These are phyloP conservation scores for Jackrogersella minutella DNA, from an alignment of 495 filamentous ascomycete genomes.

Conservation along the genomic window DNA sequence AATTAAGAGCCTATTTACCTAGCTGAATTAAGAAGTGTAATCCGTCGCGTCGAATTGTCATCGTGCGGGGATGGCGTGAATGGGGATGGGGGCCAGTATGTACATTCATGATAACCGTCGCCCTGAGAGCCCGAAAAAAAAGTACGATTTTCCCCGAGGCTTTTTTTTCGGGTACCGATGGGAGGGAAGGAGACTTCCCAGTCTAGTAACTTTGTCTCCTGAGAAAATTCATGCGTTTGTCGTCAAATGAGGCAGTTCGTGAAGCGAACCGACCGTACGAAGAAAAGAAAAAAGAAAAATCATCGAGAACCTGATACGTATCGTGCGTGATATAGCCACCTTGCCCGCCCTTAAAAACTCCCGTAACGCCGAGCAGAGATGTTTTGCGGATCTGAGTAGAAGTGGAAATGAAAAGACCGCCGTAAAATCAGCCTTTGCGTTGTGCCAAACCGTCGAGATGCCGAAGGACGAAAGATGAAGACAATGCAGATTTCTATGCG, in stretches of 20 bases:
- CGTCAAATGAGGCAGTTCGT: constrained; percentile 16
- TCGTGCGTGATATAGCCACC: constrained; percentile 34
- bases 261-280: constrained; percentile 10
- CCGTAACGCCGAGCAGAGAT: constrained; percentile 35
- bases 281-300: constrained; percentile 11
- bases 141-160: constrained; percentile 18
- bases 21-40: constrained; percentile 31
- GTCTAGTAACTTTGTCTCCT: constrained; percentile 28
- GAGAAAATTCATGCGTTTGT: constrained; percentile 16
- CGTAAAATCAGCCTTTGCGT: constrained; percentile 23
- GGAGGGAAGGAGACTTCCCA: constrained; percentile 18
- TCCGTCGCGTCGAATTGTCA: constrained; percentile 20
- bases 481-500: constrained; percentile 38
- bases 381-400: constrained; percentile 20
- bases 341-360: constrained; percentile 5
- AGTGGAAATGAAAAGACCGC: constrained; percentile 6
- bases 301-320: constrained; percentile 27
- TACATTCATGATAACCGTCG: constrained; percentile 17
- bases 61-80: background rate
- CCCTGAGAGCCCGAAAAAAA: constrained; percentile 25
- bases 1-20: constrained; percentile 34
- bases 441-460: constrained; percentile 35
- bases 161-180: constrained; percentile 1
- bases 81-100: constrained; percentile 10
- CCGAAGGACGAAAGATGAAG: constrained; percentile 24